These are phyloP conservation scores for Pelargonium citronellum DNA, from an alignment of 441 rosid species.

Conservation along the genomic window DNA sequence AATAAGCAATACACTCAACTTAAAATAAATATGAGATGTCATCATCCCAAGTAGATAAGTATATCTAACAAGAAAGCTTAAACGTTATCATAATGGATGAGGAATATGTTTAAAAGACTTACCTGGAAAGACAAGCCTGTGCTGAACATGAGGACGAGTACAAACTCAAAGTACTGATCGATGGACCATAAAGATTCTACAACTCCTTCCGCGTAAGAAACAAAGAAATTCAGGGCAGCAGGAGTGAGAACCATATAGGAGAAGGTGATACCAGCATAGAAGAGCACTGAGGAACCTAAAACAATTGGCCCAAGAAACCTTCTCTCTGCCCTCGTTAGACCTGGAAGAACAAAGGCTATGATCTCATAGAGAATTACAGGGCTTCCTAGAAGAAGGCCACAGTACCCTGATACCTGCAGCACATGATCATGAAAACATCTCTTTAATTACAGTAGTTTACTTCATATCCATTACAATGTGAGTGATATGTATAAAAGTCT, in stretches of 20 bases:
- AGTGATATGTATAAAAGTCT: too few species aligned
- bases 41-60: not conserved
- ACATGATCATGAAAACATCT: not conserved
- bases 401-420: slow-evolving; percentile 86
- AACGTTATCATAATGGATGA: not conserved
- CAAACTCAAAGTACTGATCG: slow-evolving; percentile 94
- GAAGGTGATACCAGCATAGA: slow-evolving; percentile 79
- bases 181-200: slow-evolving; percentile 95
- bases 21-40: too few species aligned
- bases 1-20: too few species aligned
- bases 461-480: too few species aligned
- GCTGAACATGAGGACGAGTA: slow-evolving; percentile 95
- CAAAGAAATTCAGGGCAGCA: slow-evolving; percentile 92
- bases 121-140: slow-evolving; percentile 97
- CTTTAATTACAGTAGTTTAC: too few species aligned
- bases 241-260: slow-evolving; percentile 80
- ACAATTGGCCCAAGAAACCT: slow-evolving; percentile 88
- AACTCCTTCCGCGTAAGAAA: slow-evolving; percentile 83
- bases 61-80: not conserved
- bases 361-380: slow-evolving; percentile 84
- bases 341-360: slow-evolving; percentile 91
- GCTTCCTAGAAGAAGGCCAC: slow-evolving; percentile 90
- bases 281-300: slow-evolving; percentile 78
- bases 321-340: slow-evolving; percentile 80
- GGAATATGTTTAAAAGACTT: slow-evolving; percentile 13